Conservation (phyloP, 2,329 filamentous ascomycete species). For the Fusarium temperatum region DNA sequence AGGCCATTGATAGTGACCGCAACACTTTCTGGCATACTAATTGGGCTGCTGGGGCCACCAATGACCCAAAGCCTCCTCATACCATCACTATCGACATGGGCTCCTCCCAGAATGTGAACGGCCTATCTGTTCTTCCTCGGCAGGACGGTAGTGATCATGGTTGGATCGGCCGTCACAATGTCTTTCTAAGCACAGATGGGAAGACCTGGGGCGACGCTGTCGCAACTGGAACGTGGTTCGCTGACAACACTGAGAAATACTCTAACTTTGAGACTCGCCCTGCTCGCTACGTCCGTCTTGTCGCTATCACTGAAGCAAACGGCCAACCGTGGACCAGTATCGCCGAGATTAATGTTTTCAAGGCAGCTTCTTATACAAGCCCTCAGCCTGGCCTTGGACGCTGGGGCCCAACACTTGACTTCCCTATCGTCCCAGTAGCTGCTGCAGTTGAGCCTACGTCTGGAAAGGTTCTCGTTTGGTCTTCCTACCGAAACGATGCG, state of each 20-base stretch:
- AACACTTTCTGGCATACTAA: conserved; percentile 25
- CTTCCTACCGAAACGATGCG: conserved; percentile 1
- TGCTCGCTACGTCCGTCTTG: conserved; percentile 23
- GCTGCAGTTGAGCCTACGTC: conserved; percentile 21
- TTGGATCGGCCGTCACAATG: conserved; percentile 11
- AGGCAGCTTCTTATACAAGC: not conserved
- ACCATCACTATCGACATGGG: conserved; percentile 22
- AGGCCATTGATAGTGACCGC: conserved; percentile 19
- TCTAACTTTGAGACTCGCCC: conserved; percentile 26
- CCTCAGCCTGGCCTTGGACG: conserved; percentile 2
- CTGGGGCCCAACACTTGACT: conserved; percentile 27
- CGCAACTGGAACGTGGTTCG: conserved; percentile 24
- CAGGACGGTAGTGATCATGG: conserved; percentile 1
- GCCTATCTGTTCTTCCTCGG: conserved; percentile 17
- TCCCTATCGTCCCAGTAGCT: conserved; percentile 29
- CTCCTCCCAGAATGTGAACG: conserved; percentile 13
- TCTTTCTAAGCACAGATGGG: conserved; percentile 20
- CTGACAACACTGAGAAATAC: conserved; percentile 13
- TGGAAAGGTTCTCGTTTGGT: conserved; percentile 23
- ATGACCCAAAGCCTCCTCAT: conserved; percentile 14
- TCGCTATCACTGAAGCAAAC: not conserved
- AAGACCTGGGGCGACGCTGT: conserved; percentile 18
- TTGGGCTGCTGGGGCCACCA: not conserved
- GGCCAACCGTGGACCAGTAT: conserved; percentile 24
- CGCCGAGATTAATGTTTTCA: conserved; percentile 28